A percentile compares a stretch with the other conserved stretches of the same genome.
phyloP scores from a whole-genome alignment of 2,329 filamentous ascomycete species.

The Parastagonospora nodorum region DNA sequence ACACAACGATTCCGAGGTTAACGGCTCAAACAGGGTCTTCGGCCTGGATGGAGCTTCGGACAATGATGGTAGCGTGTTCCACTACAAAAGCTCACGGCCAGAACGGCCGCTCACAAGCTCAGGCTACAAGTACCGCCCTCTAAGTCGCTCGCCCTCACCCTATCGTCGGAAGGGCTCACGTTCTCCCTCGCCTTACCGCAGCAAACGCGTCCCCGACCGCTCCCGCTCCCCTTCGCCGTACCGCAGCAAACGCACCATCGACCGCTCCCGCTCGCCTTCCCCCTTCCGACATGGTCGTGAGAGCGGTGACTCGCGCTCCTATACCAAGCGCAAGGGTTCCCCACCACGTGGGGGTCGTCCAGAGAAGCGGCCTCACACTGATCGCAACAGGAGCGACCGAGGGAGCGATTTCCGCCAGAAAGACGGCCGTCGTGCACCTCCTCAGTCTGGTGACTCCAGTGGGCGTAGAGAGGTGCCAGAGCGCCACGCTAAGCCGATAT shows the following conservation, averaged over 20 bases:
- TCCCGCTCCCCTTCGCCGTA: constrained; percentile 35
- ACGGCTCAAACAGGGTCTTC: constrained; percentile 39
- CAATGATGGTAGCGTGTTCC: constrained; percentile 17
- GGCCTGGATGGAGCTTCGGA: constrained; percentile 35
- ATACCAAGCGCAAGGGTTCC: constrained; percentile 50
- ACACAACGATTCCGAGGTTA: constrained; percentile 37
- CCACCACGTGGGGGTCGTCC: constrained; percentile 31
- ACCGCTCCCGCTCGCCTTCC: constrained; percentile 38
- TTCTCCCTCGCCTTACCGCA: constrained; percentile 39
- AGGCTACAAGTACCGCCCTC: constrained; percentile 24
- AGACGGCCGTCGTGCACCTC: constrained; percentile 39
- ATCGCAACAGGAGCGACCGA: constrained; percentile 55
- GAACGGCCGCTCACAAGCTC: not conserved
- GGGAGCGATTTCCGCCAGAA: constrained; percentile 69
- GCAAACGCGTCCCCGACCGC: constrained; percentile 10
- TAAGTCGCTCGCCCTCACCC: constrained; percentile 39
- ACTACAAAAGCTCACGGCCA: not conserved
- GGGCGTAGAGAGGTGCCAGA: constrained; percentile 13
- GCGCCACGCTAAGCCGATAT: constrained; percentile 29
- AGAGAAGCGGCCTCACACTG: constrained; percentile 63
- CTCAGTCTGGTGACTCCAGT: constrained; percentile 10
- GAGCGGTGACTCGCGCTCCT: constrained; percentile 43
- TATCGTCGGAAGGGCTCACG: constrained; percentile 33
- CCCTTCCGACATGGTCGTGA: constrained; percentile 29
- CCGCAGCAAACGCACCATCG: constrained; percentile 24